Evolutionary conservation across 805 yeast species (phyloP), one percentile per base, ranked within the genome.

Genomic region (Lachancea quebecensis): DNA sequence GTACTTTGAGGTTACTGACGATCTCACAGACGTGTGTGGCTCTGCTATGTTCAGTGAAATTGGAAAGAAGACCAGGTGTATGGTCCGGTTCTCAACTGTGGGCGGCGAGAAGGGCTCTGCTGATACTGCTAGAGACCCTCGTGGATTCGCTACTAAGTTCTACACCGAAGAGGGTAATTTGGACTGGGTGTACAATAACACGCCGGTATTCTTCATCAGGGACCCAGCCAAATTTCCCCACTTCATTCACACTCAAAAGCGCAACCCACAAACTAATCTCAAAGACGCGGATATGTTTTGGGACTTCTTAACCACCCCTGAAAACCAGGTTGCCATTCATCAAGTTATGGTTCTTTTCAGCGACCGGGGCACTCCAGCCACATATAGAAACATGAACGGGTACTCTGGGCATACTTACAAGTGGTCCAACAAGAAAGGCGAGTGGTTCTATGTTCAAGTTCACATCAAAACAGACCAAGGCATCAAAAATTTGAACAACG

Each of bases 1-100:
- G 53, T 76, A 73, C 53, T 88, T 88, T 62, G 95, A 85, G 65
- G 90, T 83, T 42, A 87, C 95, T 10, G 91, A 87, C 55, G 95
- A 86, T 57, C 80, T 86, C 58, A 69, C 86, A 9, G 91, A 85
- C 62, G 58, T 85, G 39, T 78, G 84, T 59, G 71, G 75, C 21
- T 80, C 93, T 41, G 78, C 78, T 45, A 85, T 88, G 69, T 75
- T 88, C 55, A 75, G 77, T 52, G 70, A 76, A 38, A 73, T 84
- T 45, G 96, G 96, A 55, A 86, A 86, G 70, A 84, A 79, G 68
- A 85, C 95, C 31, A 78, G 76, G 61, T 74, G 81, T 49, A 64
- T 78, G 45, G 79, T 84, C 18, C 74, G 96, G 66, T 85, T 86
- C 68, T 77, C 82, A 41, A 79, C 85, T 16, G 87, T 81, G 31